phyloP scores from a whole-genome alignment of 495 filamentous ascomycete genomes.

The Lepraria neglecta region DNA sequence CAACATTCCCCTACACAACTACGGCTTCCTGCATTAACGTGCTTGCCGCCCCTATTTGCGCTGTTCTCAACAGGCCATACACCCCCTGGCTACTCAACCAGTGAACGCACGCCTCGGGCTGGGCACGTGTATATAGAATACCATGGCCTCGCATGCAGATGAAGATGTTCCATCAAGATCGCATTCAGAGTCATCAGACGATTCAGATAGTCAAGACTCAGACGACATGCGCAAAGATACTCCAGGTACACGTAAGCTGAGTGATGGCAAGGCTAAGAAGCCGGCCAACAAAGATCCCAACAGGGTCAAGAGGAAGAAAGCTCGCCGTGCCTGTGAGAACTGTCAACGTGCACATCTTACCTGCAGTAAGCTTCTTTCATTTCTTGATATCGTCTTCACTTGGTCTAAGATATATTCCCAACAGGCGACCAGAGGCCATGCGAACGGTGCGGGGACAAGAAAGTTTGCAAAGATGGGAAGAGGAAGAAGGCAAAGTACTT shows the following conservation, averaged over 20 bases:
- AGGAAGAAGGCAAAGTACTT: conserved; percentile 99
- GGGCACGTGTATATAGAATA: conserved; percentile 21
- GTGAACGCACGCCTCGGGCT: conserved; percentile 10
- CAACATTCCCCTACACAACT: background rate
- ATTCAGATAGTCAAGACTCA: conserved; percentile 44
- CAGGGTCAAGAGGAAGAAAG: conserved; percentile 90
- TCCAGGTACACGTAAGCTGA: conserved; percentile 43
- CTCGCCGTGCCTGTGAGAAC: conserved; percentile 87
- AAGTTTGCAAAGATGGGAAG: conserved; percentile 89
- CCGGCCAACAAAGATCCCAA: conserved; percentile 65
- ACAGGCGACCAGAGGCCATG: conserved; percentile 84
- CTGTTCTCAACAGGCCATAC: background rate
- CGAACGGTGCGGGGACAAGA: conserved; percentile 80
- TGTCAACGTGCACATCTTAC: conserved; percentile 97
- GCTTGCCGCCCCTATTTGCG: conserved; percentile 3
- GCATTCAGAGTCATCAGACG: conserved; percentile 39
- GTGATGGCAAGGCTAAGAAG: conserved; percentile 49
- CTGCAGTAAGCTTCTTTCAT: conserved; percentile 65
- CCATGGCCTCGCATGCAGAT: conserved; percentile 50
- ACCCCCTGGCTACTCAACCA: conserved; percentile 1
- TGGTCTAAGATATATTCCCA: background rate
- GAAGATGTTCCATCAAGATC: conserved; percentile 40
- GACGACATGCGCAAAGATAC: conserved; percentile 50
- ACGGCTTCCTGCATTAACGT: conserved; percentile 11
- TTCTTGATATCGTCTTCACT: background rate